These are phyloP conservation scores for Podospora appendiculata DNA, from an alignment of 495 filamentous ascomycete genomes.

Conservation along the genomic window DNA sequence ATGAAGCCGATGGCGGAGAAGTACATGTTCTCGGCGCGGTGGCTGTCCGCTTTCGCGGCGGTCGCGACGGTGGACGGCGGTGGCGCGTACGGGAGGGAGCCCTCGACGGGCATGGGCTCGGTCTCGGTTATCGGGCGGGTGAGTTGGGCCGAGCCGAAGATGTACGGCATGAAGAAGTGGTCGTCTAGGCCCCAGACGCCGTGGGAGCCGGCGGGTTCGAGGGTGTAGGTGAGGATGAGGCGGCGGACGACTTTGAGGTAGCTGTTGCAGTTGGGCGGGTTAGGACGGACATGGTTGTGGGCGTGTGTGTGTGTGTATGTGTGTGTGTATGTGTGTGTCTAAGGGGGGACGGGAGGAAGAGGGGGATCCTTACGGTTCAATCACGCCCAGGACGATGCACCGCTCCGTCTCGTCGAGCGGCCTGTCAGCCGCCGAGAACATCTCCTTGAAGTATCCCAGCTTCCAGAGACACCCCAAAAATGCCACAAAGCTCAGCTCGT, in stretches of 20 bases:
- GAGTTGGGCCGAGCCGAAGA: constrained; percentile 88
- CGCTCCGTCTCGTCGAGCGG: constrained; percentile 44
- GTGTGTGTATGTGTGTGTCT: no score
- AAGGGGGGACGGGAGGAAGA: neutral
- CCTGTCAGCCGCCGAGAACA: neutral
- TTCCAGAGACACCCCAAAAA: constrained; percentile 91
- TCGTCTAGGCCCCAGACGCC: constrained; percentile 97
- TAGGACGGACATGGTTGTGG: no score
- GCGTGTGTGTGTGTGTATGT: no score
- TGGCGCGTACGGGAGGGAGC: constrained; percentile 64
- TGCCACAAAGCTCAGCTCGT: constrained; percentile 89
- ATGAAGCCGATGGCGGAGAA: constrained; percentile 99
- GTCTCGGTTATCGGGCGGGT: constrained; percentile 61
- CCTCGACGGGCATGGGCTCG: constrained; percentile 62
- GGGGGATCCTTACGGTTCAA: constrained; percentile 60
- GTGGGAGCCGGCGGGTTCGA: constrained; percentile 92
- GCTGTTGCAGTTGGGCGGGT: constrained; percentile 26
- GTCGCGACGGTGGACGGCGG: constrained; percentile 63
- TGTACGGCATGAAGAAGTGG: constrained; percentile 93
- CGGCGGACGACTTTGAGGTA: constrained; percentile 75
- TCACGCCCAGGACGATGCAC: constrained; percentile 68
- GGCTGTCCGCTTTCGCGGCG: constrained; percentile 52
- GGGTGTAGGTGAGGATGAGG: constrained; percentile 83
- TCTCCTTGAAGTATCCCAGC: constrained; percentile 63
- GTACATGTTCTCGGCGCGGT: constrained; percentile 76